Evolutionary conservation across 768 basidiomycete species (phyloP), one percentile per base, ranked within the genome.

Genomic region (Tremella yokohamensis): DNA sequence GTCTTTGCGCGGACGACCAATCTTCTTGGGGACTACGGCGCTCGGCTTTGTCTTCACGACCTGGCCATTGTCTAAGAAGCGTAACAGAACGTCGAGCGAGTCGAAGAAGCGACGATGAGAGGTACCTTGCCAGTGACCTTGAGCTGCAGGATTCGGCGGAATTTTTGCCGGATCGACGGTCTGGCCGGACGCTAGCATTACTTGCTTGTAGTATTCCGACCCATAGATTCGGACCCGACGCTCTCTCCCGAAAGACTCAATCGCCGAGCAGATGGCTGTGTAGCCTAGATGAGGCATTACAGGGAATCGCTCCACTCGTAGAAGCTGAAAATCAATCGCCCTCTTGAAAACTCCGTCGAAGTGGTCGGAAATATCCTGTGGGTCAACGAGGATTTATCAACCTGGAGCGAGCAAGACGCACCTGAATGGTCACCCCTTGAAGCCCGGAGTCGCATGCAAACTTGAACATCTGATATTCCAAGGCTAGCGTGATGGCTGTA

Each of bases 211-310:
- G 26, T 85, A 83, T 1, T 82, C 81, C 44, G 87, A 73, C 0
- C 89, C 88, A 78, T 84, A 92, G 70, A 90, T 90, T 61, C 90
- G 82, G 72, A 90, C 84, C 20, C 90, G 86, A 25, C 90, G 85
- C 77, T 97, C 89, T 37, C 90, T 84, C 3, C 89, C 89, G 61
- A 82, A 81, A 0, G 84, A 89, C 77, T 96, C 93, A 82, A 87
- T 86, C 25, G 89, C 74, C 38, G 84, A 83, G 19, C 82, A 82
- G 50, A 89, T 82, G 24, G 84, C 82, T 40, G 88, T 79, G 72
- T 91, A 87, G 52, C 79, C 79, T 13, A 92, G 82, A 73, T 90
- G 89, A 4, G 82, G 59, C 3, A 90, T 90, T 13, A 85, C 84
- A 9, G 79, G 80, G 11, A 34, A 47, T 2, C 55, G 54, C 29